These are phyloP conservation scores for Corymbia calophylla DNA, from an alignment of 441 rosid species.

Conservation along the genomic window DNA sequence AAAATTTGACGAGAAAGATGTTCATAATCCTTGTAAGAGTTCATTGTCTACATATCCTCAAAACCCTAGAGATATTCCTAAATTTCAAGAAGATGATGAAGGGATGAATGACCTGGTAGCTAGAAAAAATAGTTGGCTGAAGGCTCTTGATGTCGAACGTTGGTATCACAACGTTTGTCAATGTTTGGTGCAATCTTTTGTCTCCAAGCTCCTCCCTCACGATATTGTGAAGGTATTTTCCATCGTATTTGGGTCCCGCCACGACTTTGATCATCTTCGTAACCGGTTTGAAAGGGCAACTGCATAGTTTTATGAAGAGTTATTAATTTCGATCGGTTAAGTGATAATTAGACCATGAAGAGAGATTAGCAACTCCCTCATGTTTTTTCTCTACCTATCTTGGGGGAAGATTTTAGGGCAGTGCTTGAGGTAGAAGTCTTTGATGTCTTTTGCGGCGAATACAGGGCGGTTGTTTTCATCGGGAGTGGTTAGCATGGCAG, in stretches of 20 bases:
- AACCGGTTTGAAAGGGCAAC: neutral
- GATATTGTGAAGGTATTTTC: conserved; percentile 35
- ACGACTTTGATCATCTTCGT: conserved; percentile 14
- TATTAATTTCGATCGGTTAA: neutral
- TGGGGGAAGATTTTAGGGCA: conserved; percentile 50
- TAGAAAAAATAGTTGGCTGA: conserved; percentile 72
- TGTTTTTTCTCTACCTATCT: conserved; percentile 8
- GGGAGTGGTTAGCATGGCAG: conserved; percentile 47
- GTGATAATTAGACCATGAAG: neutral
- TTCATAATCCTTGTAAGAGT: neutral
- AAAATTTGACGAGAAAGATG: neutral
- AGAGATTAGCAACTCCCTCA: too few relatives aligned
- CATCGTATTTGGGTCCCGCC: conserved; percentile 59
- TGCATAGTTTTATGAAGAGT: conserved; percentile 14
- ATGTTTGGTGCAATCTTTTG: conserved; percentile 40
- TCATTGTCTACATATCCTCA: neutral
- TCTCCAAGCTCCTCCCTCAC: conserved; percentile 25
- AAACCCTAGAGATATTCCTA: neutral
- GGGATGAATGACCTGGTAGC: conserved; percentile 38
- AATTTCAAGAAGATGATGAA: neutral
- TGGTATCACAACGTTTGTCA: conserved; percentile 70
- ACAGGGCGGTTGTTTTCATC: conserved; percentile 37
- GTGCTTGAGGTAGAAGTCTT: conserved; percentile 31
- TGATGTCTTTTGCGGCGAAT: conserved; percentile 46
- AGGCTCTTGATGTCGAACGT: conserved; percentile 69